Evolutionary conservation across 257 asterid species (phyloP).

Genomic region (Solanum sejunctum): DNA sequence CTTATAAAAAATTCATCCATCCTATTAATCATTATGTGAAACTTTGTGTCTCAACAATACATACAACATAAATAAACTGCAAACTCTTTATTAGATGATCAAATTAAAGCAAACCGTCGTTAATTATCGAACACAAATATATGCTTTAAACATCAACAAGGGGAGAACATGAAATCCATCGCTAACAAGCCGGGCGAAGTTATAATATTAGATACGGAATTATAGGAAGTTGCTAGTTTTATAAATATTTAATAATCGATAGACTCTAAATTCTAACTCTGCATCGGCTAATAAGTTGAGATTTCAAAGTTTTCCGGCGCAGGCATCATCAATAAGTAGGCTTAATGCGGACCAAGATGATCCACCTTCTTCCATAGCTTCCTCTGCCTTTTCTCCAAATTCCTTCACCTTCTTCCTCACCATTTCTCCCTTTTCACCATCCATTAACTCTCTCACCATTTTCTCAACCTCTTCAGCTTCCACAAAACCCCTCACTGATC

Average conservation of each 20-base stretch:
- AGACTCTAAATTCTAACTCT: no score
- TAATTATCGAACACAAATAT: no score
- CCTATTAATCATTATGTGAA: no score
- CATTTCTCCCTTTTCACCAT: slow-evolving; percentile 42
- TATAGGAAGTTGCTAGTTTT: no score
- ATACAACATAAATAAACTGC: no score
- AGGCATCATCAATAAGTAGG: background rate
- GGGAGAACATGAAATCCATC: background rate
- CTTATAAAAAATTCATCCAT: no score
- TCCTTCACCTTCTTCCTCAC: slow-evolving; percentile 64
- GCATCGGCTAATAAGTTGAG: no score
- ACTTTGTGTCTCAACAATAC: no score
- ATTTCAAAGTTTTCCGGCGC: background rate
- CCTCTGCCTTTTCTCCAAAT: slow-evolving; percentile 58
- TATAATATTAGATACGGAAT: background rate
- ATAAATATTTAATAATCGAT: no score
- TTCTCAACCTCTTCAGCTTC: slow-evolving; percentile 36
- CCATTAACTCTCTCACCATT: slow-evolving; percentile 39
- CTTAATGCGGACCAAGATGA: background rate
- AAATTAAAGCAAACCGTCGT: background rate
- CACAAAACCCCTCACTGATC: slow-evolving; percentile 41
- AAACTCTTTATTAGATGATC: no score
- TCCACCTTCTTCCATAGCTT: slow-evolving; percentile 53
- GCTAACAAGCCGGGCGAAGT: no score
- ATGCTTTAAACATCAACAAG: background rate